Conservation (phyloP, 331 rosid genomes). For the Dryas integrifolia region DNA sequence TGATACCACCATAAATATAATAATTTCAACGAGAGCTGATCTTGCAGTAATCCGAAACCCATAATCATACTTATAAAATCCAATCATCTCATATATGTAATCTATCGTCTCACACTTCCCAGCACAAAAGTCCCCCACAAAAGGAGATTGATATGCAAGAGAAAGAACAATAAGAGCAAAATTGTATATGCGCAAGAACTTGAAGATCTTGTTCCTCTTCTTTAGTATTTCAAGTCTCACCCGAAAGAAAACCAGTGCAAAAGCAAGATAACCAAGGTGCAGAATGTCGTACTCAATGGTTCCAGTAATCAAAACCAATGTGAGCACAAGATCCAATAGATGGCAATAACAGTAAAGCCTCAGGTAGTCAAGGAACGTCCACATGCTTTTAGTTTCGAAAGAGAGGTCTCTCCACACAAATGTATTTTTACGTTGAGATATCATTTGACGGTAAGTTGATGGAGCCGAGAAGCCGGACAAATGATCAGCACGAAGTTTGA, state of each 20-base stretch:
- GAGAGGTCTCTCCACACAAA: conserved; percentile 95
- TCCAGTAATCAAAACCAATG: conserved; percentile 84
- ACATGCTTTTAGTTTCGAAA: conserved; percentile 98
- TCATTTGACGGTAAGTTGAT: conserved; percentile 63
- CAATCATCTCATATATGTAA: conserved; percentile 75
- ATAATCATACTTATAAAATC: conserved; percentile 85
- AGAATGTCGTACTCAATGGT: conserved; percentile 94
- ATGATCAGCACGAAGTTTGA: conserved; percentile 86
- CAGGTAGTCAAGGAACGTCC: conserved; percentile 94
- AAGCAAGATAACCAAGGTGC: conserved; percentile 98
- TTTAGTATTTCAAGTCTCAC: conserved; percentile 88
- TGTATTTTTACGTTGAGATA: conserved; percentile 71
- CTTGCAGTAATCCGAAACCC: conserved; percentile 98
- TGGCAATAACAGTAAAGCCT: conserved; percentile 97
- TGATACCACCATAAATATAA: conserved; percentile 89
- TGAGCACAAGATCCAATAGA: conserved; percentile 83
- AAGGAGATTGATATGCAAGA: conserved; percentile 95
- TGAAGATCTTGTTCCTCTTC: conserved; percentile 89
- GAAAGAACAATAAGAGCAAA: conserved; percentile 77
- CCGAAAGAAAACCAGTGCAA: conserved; percentile 90
- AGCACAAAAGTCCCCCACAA: conserved; percentile 69
- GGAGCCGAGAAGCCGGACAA: conserved; percentile 59
- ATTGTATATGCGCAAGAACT: conserved; percentile 88
- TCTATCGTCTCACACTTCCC: conserved; percentile 68
- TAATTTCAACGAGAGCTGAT: conserved; percentile 92